Conservation (phyloP, 2,329 filamentous ascomycete species). For the Achaetomium macrosporum region DNA sequence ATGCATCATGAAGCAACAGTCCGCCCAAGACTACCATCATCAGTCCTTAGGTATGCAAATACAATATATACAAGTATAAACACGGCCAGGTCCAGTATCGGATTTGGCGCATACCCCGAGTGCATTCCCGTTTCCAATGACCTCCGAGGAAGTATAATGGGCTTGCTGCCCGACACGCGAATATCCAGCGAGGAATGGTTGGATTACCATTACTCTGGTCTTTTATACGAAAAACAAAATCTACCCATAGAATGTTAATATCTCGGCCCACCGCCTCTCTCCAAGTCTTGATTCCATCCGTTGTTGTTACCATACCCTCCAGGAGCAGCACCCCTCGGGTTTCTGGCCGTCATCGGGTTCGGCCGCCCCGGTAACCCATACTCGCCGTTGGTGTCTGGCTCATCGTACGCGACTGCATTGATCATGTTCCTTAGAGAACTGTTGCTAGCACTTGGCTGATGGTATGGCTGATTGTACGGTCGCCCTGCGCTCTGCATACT, state of each 20-base stretch:
- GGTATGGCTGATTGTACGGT: constrained; percentile 10
- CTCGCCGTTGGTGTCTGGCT: not conserved
- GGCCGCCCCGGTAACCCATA: constrained; percentile 12
- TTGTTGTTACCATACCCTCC: constrained; percentile 13
- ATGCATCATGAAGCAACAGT: too few relatives aligned
- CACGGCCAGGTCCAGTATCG: too few relatives aligned
- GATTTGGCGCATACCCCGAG: too few relatives aligned
- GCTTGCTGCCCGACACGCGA: too few relatives aligned
- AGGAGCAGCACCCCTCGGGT: constrained; percentile 7
- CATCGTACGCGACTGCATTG: constrained; percentile 4
- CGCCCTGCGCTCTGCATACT: not conserved
- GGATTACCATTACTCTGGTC: too few relatives aligned
- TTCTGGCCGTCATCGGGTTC: not conserved
- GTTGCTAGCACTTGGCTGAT: constrained; percentile 20
- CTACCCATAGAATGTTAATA: constrained; percentile 12
- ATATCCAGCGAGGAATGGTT: too few relatives aligned
- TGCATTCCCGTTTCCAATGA: too few relatives aligned
- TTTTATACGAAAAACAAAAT: too few relatives aligned
- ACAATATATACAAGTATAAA: too few relatives aligned
- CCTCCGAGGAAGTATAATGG: too few relatives aligned
- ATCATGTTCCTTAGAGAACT: constrained; percentile 20
- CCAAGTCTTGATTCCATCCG: constrained; percentile 25
- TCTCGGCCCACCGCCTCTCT: constrained; percentile 17
- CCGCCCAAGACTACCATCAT: too few relatives aligned
- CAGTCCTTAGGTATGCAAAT: too few relatives aligned